These are phyloP conservation scores for Ramaria sp. DNA, from an alignment of 768 basidiomycete species.

Conservation along the genomic window DNA sequence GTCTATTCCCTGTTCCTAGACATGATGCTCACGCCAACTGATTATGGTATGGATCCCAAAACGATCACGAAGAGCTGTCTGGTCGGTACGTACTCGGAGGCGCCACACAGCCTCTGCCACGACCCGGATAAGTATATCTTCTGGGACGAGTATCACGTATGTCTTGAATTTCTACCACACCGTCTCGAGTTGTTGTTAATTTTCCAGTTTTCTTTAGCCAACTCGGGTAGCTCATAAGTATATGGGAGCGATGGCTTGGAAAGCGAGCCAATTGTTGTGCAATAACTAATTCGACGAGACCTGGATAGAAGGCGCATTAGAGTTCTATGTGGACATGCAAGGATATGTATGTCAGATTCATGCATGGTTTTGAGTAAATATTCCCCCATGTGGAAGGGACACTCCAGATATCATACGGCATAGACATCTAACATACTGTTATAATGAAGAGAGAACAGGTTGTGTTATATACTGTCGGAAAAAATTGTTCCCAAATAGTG, in stretches of 20 bases:
- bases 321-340: no score
- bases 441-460: no score
- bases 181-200: not conserved
- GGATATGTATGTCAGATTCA: no score
- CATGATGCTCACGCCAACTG: not conserved
- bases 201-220: not conserved
- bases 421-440: no score
- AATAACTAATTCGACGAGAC: not conserved
- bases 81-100: conserved; percentile 3
- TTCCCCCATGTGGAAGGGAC: no score
- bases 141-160: conserved; percentile 10
- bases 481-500: no score
- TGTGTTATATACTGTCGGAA: no score
- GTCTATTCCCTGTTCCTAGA: not conserved
- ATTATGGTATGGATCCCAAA: conserved; percentile 4
- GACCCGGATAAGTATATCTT: conserved; percentile 8
- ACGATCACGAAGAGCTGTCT: conserved; percentile 2
- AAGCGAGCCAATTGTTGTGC: conserved; percentile 6
- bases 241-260: conserved; percentile 3
- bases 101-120: not conserved
- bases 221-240: conserved; percentile 2
- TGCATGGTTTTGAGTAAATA: no score
- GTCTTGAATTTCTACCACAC: not conserved
- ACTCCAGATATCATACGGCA: no score
- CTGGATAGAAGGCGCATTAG: no score